Base-by-base conservation (phyloP, 371 early-diverging fungal genomes). In the Mucor racemosus region DNA sequence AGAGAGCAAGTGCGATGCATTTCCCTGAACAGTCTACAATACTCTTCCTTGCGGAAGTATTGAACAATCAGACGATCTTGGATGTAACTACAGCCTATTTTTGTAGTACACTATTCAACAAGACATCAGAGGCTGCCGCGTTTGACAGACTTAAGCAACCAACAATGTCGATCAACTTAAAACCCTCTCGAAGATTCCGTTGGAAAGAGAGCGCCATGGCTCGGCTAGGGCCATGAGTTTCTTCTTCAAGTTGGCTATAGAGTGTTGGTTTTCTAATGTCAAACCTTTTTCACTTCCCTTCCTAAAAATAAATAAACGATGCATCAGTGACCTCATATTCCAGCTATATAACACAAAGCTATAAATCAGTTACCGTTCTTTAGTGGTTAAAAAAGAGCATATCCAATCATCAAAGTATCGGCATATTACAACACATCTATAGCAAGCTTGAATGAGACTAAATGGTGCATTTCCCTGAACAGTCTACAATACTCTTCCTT, bases 11-110 rank as follows among this genome's bases (percentile, higher is more conserved):
- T 38, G 5, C 38, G 58, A 39, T 59, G 31, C 42, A 41, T 59
- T 59, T 41, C 41, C 59, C 59, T 19, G 59, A 59, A 59, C 59
- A 15, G 40, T 41, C 59, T 59, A 59, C 40, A 59, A 41, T 56
- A 56, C 57, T 56, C 57, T 56, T 35, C 57, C 57, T 56, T 56
- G 57, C 35, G n/a, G 57, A 38, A 38, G 38, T 38, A 38, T 38
- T 38, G 38, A 7, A 38, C 38, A 38, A 38, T 38, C 38, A 38
- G 10, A 10, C 38, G 4, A 38, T 38, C 38, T 38, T 38, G 38
- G 38, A 38, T 38, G 57, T 15, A 56, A 34, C 57, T 56, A 15
- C 33, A 56, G 57, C 35, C 35, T 56, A 56, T 36, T 11, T 1
- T 35, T 36, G 35, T 35, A 56, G 57, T 56, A n/a, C 57, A 56